A percentile compares a stretch with the other conserved stretches of the same genome.
phyloP scores from a whole-genome alignment of 2,329 filamentous ascomycete genomes.

The Monosporascus ibericus region DNA sequence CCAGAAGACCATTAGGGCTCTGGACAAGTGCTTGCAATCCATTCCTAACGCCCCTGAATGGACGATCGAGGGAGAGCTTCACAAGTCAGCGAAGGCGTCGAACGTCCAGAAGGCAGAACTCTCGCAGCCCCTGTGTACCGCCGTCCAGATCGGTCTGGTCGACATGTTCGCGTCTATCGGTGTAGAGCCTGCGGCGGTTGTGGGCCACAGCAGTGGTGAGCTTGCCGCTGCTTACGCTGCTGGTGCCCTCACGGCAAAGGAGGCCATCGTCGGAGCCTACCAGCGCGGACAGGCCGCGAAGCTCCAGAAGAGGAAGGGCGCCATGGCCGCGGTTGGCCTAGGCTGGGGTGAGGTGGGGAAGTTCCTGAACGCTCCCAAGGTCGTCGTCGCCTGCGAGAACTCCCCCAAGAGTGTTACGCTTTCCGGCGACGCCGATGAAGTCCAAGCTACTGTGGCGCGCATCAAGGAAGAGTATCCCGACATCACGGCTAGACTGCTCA shows the following conservation, averaged over 20 bases:
- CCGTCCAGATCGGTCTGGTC: slow-evolving; percentile 27
- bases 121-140: slow-evolving; percentile 28
- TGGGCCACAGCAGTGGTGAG: slow-evolving; percentile 38
- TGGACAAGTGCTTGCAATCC: neutral
- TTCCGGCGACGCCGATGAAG: slow-evolving; percentile 11
- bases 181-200: slow-evolving; percentile 18
- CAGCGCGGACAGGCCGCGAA: slow-evolving; percentile 31
- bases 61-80: slow-evolving; percentile 2
- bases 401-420: slow-evolving; percentile 19
- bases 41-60: slow-evolving; percentile 1
- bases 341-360: slow-evolving; percentile 12
- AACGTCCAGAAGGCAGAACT: slow-evolving; percentile 8
- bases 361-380: slow-evolving; percentile 10
- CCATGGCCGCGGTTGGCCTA: slow-evolving; percentile 29
- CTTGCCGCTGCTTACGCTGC: slow-evolving; percentile 33
- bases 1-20: neutral
- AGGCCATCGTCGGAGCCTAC: slow-evolving; percentile 33
- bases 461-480: slow-evolving; percentile 12
- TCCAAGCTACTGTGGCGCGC: slow-evolving; percentile 13
- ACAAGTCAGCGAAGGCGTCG: slow-evolving; percentile 1
- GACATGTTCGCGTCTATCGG: slow-evolving; percentile 17
- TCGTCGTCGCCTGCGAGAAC: slow-evolving; percentile 18
- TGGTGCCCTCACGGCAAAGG: slow-evolving; percentile 22
- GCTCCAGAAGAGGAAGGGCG: slow-evolving; percentile 12
- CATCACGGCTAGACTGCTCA: slow-evolving; percentile 13